Evolutionary conservation across 208 protist species (phyloP).

Genomic region (Trypanosoma melophagium): DNA sequence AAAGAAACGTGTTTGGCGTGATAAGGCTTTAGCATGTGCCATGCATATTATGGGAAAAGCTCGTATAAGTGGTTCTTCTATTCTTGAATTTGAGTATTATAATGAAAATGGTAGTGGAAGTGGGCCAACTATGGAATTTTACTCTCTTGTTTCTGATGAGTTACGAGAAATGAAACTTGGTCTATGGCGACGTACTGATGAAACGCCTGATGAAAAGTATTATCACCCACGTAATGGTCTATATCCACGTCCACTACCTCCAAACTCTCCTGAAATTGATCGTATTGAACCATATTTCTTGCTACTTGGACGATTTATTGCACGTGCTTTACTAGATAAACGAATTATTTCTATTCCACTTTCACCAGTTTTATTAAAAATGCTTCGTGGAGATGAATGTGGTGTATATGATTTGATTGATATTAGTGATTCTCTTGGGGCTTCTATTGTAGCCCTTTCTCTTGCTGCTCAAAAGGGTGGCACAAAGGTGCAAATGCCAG

Average conservation of each 20-base stretch:
- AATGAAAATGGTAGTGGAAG: conserved; percentile 85
- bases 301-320: conserved; percentile 77
- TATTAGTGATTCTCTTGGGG: conserved; percentile 53
- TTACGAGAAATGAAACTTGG: conserved; percentile 56
- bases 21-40: conserved; percentile 63
- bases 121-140: conserved; percentile 91
- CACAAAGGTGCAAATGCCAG: conserved; percentile 31
- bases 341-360: conserved; percentile 74
- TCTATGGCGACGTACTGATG: conserved; percentile 61
- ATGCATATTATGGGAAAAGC: conserved; percentile 51
- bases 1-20: conserved; percentile 54
- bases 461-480: conserved; percentile 22
- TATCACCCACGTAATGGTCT: conserved; percentile 54
- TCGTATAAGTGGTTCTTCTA: conserved; percentile 35
- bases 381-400: conserved; percentile 77
- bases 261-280: conserved; percentile 28
- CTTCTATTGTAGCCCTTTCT: conserved; percentile 48
- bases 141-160: conserved; percentile 71
- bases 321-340: conserved; percentile 74
- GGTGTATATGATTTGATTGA: conserved; percentile 61
- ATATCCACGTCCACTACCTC: conserved; percentile 54
- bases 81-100: conserved; percentile 90
- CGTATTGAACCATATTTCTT: conserved; percentile 39
- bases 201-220: conserved; percentile 47
- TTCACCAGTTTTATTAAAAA: conserved; percentile 62